Base-by-base conservation (phyloP, 2,329 filamentous ascomycete genomes). In the Apiospora marii region DNA sequence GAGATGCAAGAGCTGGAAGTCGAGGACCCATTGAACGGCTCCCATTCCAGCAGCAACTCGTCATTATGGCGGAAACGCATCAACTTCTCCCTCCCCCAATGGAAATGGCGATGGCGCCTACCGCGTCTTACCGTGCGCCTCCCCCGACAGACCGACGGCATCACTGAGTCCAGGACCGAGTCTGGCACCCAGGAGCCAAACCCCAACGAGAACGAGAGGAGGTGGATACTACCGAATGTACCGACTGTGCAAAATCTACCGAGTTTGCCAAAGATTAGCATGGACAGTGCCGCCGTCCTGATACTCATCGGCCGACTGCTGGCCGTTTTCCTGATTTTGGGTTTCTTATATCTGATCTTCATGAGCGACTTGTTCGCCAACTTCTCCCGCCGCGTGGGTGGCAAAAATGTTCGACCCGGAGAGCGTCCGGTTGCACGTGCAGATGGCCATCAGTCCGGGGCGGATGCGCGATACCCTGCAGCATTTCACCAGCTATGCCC, bases 1-100 rank as follows among this genome's bases (percentile, higher is more conserved):
- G 94, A 96, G 83, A 92, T 98, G 85, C 91, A 97, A 80, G 93
- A 98, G 87, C 91, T 97, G 88, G 94, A 97, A 77, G 90, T 97
- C 58, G 89, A 94, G 78, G 94, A 97, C 76, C 90, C 91, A 41
- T 79, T 84, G 30, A 81, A 84, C 68, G 79, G 82, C 72, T 77
- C 83, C 74, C 69, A 53, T 19, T 73, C 77, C n/a, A 77, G 74
- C 68, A 75, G 77, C 4, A 73, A 74, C 64, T 72, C 79, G 71
- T 81, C 84, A 70, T 64, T 64, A 64, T 90, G 87, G 85, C 85
- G 86, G 69, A 91, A 91, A 80, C 82, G 87, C 64, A 88, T 90
- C 78, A 85, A 85, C 30, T 87, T 88, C 73, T 84, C 84, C 8
- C 80, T 90, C 46, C 87, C 88, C 2, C 84, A 82, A 58, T 90